Base-by-base conservation (phyloP, 169 alveolate species). In the Eimeria praecox region DNA sequence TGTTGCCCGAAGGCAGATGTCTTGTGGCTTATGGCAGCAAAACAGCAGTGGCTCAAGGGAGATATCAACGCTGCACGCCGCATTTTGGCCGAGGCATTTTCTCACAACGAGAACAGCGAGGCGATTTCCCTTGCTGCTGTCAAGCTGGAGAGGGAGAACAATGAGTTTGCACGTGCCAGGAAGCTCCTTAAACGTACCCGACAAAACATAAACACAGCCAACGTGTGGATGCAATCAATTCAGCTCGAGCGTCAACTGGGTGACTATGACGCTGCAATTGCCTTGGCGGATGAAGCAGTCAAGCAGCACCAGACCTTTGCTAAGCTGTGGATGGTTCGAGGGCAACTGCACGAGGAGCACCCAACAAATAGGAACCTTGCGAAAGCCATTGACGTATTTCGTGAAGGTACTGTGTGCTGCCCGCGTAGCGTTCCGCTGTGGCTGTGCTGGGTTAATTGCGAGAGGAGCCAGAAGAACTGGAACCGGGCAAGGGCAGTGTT, bases 91-190 rank as follows among this genome's bases (percentile, higher is more conserved):
- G 98, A 98, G 89, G 99, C 99, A 16, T 98, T 97, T 94, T 90
- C 98, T 66, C 98, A 98, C 78, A 97, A 97, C 94, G 98, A 97
- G 46, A 98, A 98, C 92, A 96, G 98, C 49, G 99, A 98, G 97
- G 98, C 97, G 52, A 98, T 98, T 38, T 96, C 98, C 10, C 96
- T 98, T 54, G 99, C 98, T 2, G 98, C 99, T 22, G 99, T 98
- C 86, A 98, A 99, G 97, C 96, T 99, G 66, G 99, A 98, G 92
- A 96, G 99, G 89, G 99, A 98, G 95, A 98, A 98, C 95, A 97
- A 98, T 66, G 99, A 99, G 96, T 97, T 97, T 90, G 98, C 98
- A 78, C 98, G 99, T 85, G 99, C 99, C 16, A 97, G 99, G 80
- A 97, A 97, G 91, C 96, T 99, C 89, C 98, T 99, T 44, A 98